These are phyloP conservation scores for Priceomyces fermenticarens DNA, from an alignment of 805 yeast genomes.

Conservation along the genomic window DNA sequence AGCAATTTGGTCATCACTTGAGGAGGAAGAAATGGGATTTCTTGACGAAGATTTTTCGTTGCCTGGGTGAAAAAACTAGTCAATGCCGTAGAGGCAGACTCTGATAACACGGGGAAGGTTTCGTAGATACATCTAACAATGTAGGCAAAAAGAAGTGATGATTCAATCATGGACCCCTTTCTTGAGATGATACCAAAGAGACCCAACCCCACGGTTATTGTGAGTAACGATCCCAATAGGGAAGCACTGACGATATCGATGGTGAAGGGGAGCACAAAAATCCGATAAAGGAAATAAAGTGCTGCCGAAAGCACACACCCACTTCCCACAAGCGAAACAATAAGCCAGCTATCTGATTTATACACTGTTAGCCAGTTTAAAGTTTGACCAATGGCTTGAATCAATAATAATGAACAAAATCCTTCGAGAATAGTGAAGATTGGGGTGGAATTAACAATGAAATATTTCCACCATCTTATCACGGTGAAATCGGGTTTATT, in stretches of 20 bases:
- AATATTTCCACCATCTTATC: slow-evolving; percentile 66
- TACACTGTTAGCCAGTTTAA: slow-evolving; percentile 61
- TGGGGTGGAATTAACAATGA: slow-evolving; percentile 80
- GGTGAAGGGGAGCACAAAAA: slow-evolving; percentile 73
- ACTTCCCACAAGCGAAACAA: slow-evolving; percentile 65
- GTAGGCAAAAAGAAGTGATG: slow-evolving; percentile 82
- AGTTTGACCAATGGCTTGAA: slow-evolving; percentile 88
- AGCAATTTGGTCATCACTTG: slow-evolving; percentile 32
- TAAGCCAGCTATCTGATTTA: slow-evolving; percentile 75
- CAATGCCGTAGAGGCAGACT: slow-evolving; percentile 36
- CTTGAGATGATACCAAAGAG: slow-evolving; percentile 80
- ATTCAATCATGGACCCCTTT: slow-evolving; percentile 86
- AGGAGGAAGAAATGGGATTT: slow-evolving; percentile 36
- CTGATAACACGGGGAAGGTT: slow-evolving; percentile 83
- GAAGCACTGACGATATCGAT: slow-evolving; percentile 76
- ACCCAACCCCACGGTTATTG: slow-evolving; percentile 71
- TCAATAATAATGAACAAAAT: slow-evolving; percentile 83
- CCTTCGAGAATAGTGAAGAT: slow-evolving; percentile 89
- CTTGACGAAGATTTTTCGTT: slow-evolving; percentile 29
- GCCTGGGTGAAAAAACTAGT: slow-evolving; percentile 32
- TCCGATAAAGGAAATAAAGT: slow-evolving; percentile 74
- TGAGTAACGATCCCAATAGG: slow-evolving; percentile 78
- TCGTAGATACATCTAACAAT: slow-evolving; percentile 91
- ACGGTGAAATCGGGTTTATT: slow-evolving; percentile 5
- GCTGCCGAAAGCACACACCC: slow-evolving; percentile 76